Evolutionary conservation across 495 filamentous ascomycete genomes (phyloP).

Genomic region (Aspergillus avenaceus): DNA sequence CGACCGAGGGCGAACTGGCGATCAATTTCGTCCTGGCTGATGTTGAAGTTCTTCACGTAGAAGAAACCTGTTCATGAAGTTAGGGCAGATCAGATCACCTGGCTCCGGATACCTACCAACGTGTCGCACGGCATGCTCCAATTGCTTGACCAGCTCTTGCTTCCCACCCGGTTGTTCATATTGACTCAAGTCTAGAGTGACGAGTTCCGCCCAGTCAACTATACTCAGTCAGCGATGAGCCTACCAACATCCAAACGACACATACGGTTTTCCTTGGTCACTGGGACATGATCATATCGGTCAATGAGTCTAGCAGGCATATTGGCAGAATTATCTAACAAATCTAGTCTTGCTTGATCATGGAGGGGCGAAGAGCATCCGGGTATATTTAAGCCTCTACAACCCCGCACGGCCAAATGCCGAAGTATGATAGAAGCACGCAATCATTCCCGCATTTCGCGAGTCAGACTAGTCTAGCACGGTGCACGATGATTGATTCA

Average conservation of each 20-base stretch:
- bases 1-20: slow-evolving; percentile 54
- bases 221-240: slow-evolving; percentile 2
- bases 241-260: neutral
- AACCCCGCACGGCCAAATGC: neutral
- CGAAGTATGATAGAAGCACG: slow-evolving; percentile 28
- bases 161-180: slow-evolving; percentile 51
- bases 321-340: slow-evolving; percentile 14
- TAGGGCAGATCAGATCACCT: neutral
- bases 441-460: too few relatives aligned
- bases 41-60: slow-evolving; percentile 52
- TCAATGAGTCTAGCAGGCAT: slow-evolving; percentile 43
- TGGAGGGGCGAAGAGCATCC: too few relatives aligned
- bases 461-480: too few relatives aligned
- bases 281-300: slow-evolving; percentile 46
- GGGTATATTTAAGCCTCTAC: too few relatives aligned
- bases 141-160: slow-evolving; percentile 48
- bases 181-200: slow-evolving; percentile 49
- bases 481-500: slow-evolving; percentile 9
- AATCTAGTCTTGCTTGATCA: too few relatives aligned
- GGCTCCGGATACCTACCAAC: slow-evolving; percentile 32
- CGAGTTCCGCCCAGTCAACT: slow-evolving; percentile 54
- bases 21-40: slow-evolving; percentile 52
- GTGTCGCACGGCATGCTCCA: slow-evolving; percentile 54
- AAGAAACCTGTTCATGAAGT: slow-evolving; percentile 38
- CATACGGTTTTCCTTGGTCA: slow-evolving; percentile 43